Percentiles rank a stretch among this genome's conserved stretches.
Evolutionary conservation across 1,284 basidiomycete species (phyloP).

Genomic region (Apiotrichum laibachii): DNA sequence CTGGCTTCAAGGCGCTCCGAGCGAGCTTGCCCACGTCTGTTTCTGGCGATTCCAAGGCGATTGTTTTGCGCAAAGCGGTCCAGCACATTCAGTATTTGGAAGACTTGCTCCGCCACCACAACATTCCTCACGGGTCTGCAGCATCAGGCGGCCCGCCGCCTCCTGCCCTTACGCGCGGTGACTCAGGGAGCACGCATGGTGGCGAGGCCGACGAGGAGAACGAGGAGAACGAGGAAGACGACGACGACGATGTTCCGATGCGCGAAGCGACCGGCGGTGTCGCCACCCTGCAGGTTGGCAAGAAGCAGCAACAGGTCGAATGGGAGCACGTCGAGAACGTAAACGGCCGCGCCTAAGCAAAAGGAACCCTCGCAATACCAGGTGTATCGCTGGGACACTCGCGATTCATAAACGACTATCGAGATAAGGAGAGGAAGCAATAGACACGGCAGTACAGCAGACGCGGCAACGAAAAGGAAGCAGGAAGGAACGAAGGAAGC

Average conservation of each 20-base stretch:
- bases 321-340: slow-evolving; percentile 22
- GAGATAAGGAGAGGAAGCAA: too few species aligned
- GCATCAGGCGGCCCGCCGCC: background rate
- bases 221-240: slow-evolving; percentile 15
- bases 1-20: slow-evolving; percentile 41
- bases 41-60: slow-evolving; percentile 46
- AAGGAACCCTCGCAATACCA: too few species aligned
- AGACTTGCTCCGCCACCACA: slow-evolving; percentile 27
- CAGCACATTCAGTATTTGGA: slow-evolving; percentile 42
- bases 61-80: slow-evolving; percentile 47
- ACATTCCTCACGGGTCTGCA: slow-evolving; percentile 14
- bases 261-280: slow-evolving; percentile 13
- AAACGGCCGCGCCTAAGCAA: slow-evolving; percentile 3
- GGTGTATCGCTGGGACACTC: too few species aligned
- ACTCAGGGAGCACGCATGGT: slow-evolving; percentile 1
- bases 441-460: too few species aligned
- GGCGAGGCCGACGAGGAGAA: slow-evolving; percentile 10
- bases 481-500: too few species aligned
- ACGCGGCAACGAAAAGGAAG: too few species aligned
- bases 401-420: too few species aligned
- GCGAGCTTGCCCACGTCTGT: slow-evolving; percentile 33
- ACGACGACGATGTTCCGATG: slow-evolving; percentile 13
- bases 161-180: background rate
- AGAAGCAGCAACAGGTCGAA: background rate
- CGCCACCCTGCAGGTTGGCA: slow-evolving; percentile 12